Evolutionary conservation across 1,284 basidiomycete genomes (phyloP), one percentile per base, ranked within the genome.

Genomic region (Ceratobasidium theobromae): DNA sequence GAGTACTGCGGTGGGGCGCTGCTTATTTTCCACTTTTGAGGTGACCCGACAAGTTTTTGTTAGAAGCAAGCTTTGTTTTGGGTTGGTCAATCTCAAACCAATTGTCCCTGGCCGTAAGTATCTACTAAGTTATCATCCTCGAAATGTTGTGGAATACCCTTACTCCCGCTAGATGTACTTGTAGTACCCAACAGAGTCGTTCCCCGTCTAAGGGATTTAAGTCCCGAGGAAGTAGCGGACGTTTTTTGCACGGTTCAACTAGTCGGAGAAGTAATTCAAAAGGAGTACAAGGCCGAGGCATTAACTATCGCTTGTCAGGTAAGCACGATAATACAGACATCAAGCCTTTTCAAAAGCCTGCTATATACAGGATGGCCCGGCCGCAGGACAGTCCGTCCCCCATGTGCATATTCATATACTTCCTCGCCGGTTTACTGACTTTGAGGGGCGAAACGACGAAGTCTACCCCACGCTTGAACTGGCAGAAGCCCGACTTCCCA

Each of bases 351-450:
- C 35, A 18, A 30, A 51, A 4, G n/a, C 16, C 38, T 6, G 1
- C 4, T 9, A 30, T 23, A n/a, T 53, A n/a, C 72, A 96, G 91
- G 94, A 96, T 74, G 93, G 94, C 4, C 83, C 81, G 65, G 87
- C 88, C 5, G 91, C 93, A 0, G 88, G 93, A 0, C 94, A 97
- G 78, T 87, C 86, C 3, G 86, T 95, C 14, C 87, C 93, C 0
- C 94, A 96, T 73, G 91, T 96, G 23, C 94, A 97, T 75, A 89
- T 96, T 70, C 94, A 96, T 74, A 77, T 96, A 30, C 78, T 97
- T 9, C 94, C 94, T 23, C 84, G 94, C 1, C 86, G 86, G 72
- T 76, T 80, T 25, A 74, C 73, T 12, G 80, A 83, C 86, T 79
- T 82, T 81, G 60, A 77, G 72, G 70, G 81, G 41, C 65, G 81